A percentile compares a stretch with the other conserved stretches of the same genome.
Evolutionary conservation across 176 grass and related monocot genomes (phyloP).

Genomic region (Tillandsia fasciculata): DNA sequence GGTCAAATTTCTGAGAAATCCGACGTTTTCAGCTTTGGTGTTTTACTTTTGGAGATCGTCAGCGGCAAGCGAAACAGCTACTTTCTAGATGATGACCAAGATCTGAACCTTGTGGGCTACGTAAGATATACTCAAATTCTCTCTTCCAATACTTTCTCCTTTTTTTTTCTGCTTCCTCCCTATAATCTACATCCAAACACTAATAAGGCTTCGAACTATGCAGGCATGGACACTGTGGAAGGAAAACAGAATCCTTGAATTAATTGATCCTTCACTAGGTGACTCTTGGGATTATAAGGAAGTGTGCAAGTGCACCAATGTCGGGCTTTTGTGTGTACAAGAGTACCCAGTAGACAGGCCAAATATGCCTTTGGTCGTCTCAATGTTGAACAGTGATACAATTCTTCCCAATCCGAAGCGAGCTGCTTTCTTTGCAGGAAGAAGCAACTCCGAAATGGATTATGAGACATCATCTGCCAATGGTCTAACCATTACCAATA

Average conservation of each 20-base stretch:
- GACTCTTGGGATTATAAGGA: conserved; percentile 13
- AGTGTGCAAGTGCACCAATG: conserved; percentile 29
- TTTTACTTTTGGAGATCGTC: conserved; percentile 39
- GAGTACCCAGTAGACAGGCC: conserved; percentile 26
- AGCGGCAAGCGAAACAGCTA: conserved; percentile 38
- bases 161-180: neutral
- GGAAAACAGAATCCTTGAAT: conserved; percentile 19
- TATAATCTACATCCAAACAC: neutral
- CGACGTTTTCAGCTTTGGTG: conserved; percentile 39
- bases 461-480: neutral
- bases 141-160: neutral
- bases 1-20: conserved; percentile 47
- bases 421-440: conserved; percentile 17
- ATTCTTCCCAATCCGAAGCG: conserved; percentile 14
- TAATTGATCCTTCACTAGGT: conserved; percentile 25
- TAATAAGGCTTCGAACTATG: neutral
- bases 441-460: neutral
- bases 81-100: neutral
- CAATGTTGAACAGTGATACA: conserved; percentile 25
- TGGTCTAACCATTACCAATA: neutral
- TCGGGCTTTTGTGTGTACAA: conserved; percentile 44
- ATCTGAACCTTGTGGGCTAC: conserved; percentile 23
- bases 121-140: conserved; percentile 21
- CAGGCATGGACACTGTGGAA: conserved; percentile 47
- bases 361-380: conserved; percentile 26